Base-by-base conservation (phyloP, 768 basidiomycete genomes). In the Phanerochaete carnosa region DNA sequence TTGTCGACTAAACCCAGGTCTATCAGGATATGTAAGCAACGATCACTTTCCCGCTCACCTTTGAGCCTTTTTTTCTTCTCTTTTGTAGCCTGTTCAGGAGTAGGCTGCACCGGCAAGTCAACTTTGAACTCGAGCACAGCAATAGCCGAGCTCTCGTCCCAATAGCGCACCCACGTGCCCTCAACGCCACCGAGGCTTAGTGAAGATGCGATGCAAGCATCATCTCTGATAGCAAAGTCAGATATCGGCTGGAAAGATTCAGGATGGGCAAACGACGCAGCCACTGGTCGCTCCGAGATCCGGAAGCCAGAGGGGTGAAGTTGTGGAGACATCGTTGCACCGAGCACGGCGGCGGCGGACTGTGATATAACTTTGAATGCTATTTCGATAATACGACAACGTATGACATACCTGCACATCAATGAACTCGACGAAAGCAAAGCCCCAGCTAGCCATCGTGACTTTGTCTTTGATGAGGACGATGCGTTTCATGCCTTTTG, bases 271-370 rank as follows among this genome's bases (percentile, higher is more conserved):
- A 97, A 98, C 15, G 95, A 96, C 8, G 90, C 88, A 11, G 95
- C 95, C 12, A 95, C 90, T 1, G 94, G 90, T 30, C 86, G 83
- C 68, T 92, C 89, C 2, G 91, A 91, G 50, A 98, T 96, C 8
- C 92, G 83, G 75, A 98, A 98, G 5, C 96, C 96, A n/a, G 86
- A 85, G 0, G 96, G 95, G 72, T 97, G 94, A 13, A 91, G 78
- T 63, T 88, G 83, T 2, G 92, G 82, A 43, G 92, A 93, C 87
- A 97, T 91, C 7, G 86, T 89, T n/a, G 88, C 86, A 4, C 87
- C 92, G 13, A 98, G 79, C 9, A 95, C 86, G 0, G 84, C 78
- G 4, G 91, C 83, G 1, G 96, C 94, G 22, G 92, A 88, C 93
- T 98, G 58, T 6, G 57, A 52, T 33, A n/a, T 4, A 45, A 56